Conservation (phyloP, 768 basidiomycete species). For the Tylopilus plumbeoviolaceoides region DNA sequence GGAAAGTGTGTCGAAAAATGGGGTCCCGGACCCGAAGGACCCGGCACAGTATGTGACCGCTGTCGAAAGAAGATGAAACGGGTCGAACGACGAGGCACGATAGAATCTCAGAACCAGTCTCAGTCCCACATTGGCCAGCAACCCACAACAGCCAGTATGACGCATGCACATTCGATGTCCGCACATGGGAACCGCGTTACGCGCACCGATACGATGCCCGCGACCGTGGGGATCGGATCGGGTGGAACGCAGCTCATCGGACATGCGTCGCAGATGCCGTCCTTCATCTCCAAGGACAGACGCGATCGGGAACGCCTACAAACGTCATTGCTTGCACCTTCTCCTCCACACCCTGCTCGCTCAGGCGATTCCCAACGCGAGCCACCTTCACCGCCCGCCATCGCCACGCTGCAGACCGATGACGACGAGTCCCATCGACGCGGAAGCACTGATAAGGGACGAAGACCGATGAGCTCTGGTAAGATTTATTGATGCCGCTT, state of each 20-base stretch:
- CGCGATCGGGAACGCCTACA: slow-evolving; percentile 25
- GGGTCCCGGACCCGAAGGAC: slow-evolving; percentile 81
- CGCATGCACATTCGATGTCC: slow-evolving; percentile 21
- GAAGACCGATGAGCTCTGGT: slow-evolving; percentile 29
- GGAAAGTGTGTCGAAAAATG: slow-evolving; percentile 86
- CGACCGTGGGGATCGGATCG: slow-evolving; percentile 23
- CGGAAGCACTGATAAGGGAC: slow-evolving; percentile 21
- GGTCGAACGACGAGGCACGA: slow-evolving; percentile 67
- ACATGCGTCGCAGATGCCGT: slow-evolving; percentile 19
- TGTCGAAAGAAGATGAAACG: slow-evolving; percentile 88
- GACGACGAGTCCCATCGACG: slow-evolving; percentile 24
- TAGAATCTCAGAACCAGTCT: slow-evolving; percentile 39
- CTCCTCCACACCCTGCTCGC: slow-evolving; percentile 13
- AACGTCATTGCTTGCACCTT: slow-evolving; percentile 24
- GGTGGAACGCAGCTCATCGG: slow-evolving; percentile 23
- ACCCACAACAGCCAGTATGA: slow-evolving; percentile 1
- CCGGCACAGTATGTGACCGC: slow-evolving; percentile 81
- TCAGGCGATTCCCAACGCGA: slow-evolving; percentile 21
- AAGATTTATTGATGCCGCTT: slow-evolving; percentile 8
- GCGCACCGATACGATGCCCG: slow-evolving; percentile 33
- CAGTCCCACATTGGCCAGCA: slow-evolving; percentile 17
- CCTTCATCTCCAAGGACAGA: slow-evolving; percentile 25
- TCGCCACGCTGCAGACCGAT: slow-evolving; percentile 28
- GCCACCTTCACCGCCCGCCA: slow-evolving; percentile 32
- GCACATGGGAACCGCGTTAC: slow-evolving; percentile 21